A percentile compares a stretch with the other conserved stretches of the same genome.
Conservation (phyloP, 2,329 filamentous ascomycete species). For the Fusarium hainanense region DNA sequence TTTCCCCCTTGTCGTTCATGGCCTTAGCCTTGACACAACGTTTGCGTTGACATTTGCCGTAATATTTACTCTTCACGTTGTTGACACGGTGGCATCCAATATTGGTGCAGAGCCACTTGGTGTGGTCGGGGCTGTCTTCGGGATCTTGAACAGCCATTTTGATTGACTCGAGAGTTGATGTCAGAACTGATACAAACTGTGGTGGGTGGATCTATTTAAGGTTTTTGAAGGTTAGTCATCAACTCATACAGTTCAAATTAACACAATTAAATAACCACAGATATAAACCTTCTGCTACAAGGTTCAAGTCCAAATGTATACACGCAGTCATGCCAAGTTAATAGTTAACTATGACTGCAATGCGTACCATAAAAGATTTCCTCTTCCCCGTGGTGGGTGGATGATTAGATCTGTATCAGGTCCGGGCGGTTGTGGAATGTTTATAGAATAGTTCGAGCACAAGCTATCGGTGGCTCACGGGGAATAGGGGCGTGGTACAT, state of each 20-base stretch:
- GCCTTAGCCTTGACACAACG: not conserved
- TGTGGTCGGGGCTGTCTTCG: not conserved
- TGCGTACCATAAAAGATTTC: too few relatives aligned
- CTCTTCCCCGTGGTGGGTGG: not conserved
- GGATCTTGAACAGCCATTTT: not conserved
- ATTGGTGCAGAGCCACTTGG: not conserved
- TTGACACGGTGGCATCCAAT: not conserved
- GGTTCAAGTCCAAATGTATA: too few relatives aligned
- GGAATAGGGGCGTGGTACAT: not conserved
- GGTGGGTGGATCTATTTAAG: not conserved
- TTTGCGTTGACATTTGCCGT: not conserved
- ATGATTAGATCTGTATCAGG: not conserved
- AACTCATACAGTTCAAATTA: too few relatives aligned
- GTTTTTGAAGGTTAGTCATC: too few relatives aligned
- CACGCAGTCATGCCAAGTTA: too few relatives aligned
- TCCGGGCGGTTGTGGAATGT: not conserved
- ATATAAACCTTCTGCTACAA: too few relatives aligned
- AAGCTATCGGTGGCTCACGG: accelerated
- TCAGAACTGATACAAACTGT: not conserved
- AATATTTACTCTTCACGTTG: not conserved
- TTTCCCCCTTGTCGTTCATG: accelerated
- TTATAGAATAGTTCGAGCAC: not conserved
- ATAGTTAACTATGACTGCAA: too few relatives aligned
- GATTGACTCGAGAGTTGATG: not conserved
- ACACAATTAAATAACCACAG: too few relatives aligned